Percentiles rank a stretch among this genome's conserved stretches.
These are phyloP conservation scores for Phellopilus nigrolimitatus DNA, from an alignment of 1,284 basidiomycete species.

Conservation along the genomic window DNA sequence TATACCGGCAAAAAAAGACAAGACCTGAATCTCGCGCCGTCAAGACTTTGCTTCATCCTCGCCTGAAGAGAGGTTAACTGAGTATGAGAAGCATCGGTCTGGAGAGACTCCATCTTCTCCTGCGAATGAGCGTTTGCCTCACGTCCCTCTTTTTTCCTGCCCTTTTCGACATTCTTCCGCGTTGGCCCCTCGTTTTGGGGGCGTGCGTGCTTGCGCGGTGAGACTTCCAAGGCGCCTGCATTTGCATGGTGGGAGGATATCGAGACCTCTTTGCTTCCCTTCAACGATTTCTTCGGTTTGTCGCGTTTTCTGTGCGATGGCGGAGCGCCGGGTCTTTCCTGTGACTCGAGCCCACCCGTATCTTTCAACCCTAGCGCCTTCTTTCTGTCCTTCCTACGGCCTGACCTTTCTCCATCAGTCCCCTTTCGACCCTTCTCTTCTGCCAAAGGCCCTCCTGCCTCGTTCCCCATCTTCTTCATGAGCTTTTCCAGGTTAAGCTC, in stretches of 20 bases:
- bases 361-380: not conserved
- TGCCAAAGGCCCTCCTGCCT: conserved; percentile 25
- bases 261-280: not conserved
- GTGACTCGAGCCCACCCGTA: not conserved
- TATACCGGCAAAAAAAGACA: conserved; percentile 20
- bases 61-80: conserved; percentile 70
- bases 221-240: not conserved
- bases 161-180: not conserved
- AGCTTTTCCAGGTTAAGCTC: conserved; percentile 77
- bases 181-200: not conserved
- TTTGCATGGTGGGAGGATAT: not conserved
- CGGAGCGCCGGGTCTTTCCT: not conserved
- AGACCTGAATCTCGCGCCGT: conserved; percentile 83
- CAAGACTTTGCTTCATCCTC: conserved; percentile 70
- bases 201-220: not conserved
- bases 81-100: conserved; percentile 16
- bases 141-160: conserved; percentile 21
- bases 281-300: not conserved
- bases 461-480: conserved; percentile 52
- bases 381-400: not conserved
- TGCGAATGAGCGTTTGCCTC: conserved; percentile 20
- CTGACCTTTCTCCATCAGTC: conserved; percentile 24
- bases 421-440: conserved; percentile 34
- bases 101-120: conserved; percentile 6
- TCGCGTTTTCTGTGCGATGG: not conserved